A percentile compares a stretch with the other conserved stretches of the same genome.
These are phyloP conservation scores for Geum urbanum DNA, from an alignment of 306 rosid genomes.

Conservation along the genomic window DNA sequence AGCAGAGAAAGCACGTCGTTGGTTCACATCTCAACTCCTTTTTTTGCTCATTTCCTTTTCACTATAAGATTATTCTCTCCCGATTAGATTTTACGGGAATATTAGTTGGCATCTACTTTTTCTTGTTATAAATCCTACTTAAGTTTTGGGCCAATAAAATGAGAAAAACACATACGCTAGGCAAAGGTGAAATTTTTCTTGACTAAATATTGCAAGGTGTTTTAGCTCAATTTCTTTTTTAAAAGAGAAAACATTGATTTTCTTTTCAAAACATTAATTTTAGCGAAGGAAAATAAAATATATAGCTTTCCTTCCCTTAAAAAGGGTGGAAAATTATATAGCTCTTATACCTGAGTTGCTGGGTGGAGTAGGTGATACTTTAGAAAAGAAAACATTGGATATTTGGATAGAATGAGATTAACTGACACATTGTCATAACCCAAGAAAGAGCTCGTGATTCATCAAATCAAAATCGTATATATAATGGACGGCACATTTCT, in stretches of 20 bases:
- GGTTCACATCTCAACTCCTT: not conserved
- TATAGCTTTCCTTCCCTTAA: no score
- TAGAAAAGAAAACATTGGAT: not conserved
- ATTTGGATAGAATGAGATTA: not conserved
- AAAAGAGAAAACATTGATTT: no score
- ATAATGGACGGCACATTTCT: not conserved
- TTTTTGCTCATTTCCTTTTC: not conserved
- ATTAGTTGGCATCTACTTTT: not conserved
- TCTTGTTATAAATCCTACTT: no score
- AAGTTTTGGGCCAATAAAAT: no score
- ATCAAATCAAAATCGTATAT: not conserved
- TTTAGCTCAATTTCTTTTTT: no score
- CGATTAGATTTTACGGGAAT: not conserved
- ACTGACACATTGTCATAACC: not conserved
- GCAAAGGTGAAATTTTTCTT: no score
- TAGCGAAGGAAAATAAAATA: no score
- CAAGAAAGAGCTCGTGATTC: not conserved
- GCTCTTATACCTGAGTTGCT: not conserved
- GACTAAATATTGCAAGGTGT: no score
- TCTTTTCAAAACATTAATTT: no score
- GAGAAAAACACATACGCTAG: no score
- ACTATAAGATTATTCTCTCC: not conserved
- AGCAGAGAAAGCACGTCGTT: not conserved
- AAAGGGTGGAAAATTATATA: no score
- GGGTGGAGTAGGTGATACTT: not conserved